Base-by-base conservation (phyloP, 345 rosid genomes). In the Xanthoceras sorbifolium region DNA sequence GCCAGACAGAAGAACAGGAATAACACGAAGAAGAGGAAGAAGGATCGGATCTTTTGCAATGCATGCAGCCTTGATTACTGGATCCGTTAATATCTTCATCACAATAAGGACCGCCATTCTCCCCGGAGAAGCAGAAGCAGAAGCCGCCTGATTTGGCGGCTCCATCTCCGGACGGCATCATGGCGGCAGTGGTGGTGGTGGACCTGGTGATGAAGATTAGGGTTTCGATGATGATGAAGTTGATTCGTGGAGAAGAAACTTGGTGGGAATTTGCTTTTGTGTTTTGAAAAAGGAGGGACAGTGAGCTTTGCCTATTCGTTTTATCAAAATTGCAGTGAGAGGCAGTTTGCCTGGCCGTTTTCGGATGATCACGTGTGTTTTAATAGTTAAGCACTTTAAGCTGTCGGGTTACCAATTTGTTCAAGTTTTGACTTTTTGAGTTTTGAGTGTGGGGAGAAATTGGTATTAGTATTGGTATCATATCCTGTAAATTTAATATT, bases 251-350 rank as follows among this genome's bases (percentile, higher is more conserved):
- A 38, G 46, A 73, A 74, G 48, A 50, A 75, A 44, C 82, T 81
- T 86, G 93, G 88, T 85, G 86, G 89, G 90, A 90, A 88, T 76
- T 71, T 77, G 64, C n/a, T 69, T 46, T 66, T 28, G 75, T 64
- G 55, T 62, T 85, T 84, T 84, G 71, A 81, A 82, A 80, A 44
- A 20, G 34, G 28, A 63, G 9, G 11, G 11, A 11, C 7, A 36
- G 75, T n/a, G n/a, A 71, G 25, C 25, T 38, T 63, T 10, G 76
- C 36, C 46, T n/a, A n/a, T n/a, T n/a, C n/a, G n/a, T n/a, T 52
- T 46, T 26, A 71, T 78, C 38, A 23, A 69, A 11, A 22, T 5
- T 4, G 79, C 73, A 55, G 20, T 9, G 22, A 26, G 25, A 25
- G 4, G 5, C 31, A 29, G 44, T 61, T 15, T 36, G 55, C n/a